phyloP scores from a whole-genome alignment of 139 green algal species.

The Pseudopediastrum boryanum region DNA sequence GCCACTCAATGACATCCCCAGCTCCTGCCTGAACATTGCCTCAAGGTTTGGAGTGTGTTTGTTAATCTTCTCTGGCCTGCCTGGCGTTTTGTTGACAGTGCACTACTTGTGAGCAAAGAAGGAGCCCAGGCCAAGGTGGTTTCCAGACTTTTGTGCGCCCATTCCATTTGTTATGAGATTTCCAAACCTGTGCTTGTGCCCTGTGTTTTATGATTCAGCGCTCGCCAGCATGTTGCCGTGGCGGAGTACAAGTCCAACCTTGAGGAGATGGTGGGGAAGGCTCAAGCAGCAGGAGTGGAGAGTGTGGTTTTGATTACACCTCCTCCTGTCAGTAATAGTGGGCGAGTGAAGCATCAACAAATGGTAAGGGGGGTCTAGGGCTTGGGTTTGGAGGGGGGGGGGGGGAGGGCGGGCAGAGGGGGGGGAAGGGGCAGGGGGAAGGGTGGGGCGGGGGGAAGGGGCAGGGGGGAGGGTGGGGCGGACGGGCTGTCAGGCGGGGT shows the following conservation, averaged over 20 bases:
- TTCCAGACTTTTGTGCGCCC: neutral
- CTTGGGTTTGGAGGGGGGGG: no score
- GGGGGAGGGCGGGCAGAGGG: no score
- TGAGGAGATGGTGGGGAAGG: conserved; percentile 54
- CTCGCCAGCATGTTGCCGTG: conserved; percentile 86
- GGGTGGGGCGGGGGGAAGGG: no score
- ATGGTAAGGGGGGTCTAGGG: no score
- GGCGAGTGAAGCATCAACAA: conserved; percentile 56
- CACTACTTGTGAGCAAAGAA: neutral
- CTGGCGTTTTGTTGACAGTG: neutral
- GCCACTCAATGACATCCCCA: no score
- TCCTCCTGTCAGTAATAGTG: conserved; percentile 70
- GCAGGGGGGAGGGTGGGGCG: conserved; percentile 57
- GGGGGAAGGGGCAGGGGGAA: no score
- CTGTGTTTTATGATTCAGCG: neutral
- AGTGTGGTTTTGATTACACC: conserved; percentile 78
- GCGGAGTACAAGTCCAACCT: conserved; percentile 75
- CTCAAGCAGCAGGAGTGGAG: conserved; percentile 36
- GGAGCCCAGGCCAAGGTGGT: no score
- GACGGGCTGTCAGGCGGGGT: conserved; percentile 42
- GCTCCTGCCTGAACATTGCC: neutral
- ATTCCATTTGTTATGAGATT: neutral
- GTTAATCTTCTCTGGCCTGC: neutral
- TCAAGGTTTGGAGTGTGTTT: neutral
- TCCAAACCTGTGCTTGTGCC: neutral